Percentiles rank a stretch among this genome's conserved stretches.
phyloP scores from a whole-genome alignment of 495 filamentous ascomycete species.

The Daldinia caldariorum region DNA sequence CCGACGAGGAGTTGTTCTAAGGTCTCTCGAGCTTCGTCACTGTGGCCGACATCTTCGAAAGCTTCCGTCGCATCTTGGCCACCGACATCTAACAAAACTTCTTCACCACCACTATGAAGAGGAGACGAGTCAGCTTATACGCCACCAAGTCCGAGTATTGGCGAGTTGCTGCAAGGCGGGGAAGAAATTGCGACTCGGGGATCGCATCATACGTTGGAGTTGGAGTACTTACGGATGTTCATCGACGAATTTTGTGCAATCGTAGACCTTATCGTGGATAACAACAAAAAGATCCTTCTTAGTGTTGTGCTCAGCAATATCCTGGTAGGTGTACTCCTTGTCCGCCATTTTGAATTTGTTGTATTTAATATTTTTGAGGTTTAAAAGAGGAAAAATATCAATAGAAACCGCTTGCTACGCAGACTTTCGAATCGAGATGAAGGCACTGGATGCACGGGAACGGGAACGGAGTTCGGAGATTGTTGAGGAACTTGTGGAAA shows the following conservation, averaged over 20 bases:
- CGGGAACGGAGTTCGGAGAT: slow-evolving; percentile 26
- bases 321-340: slow-evolving; percentile 82
- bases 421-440: slow-evolving; percentile 12
- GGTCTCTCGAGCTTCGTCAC: slow-evolving; percentile 97
- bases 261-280: slow-evolving; percentile 97
- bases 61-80: slow-evolving; percentile 98
- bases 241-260: slow-evolving; percentile 86
- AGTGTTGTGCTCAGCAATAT: slow-evolving; percentile 85
- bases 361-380: slow-evolving; percentile 3
- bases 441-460: slow-evolving; percentile 12
- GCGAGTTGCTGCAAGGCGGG: background rate
- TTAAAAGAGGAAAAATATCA: slow-evolving; percentile 22
- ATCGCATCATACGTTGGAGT: slow-evolving; percentile 4
- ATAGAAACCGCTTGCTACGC: slow-evolving; percentile 23
- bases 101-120: slow-evolving; percentile 85
- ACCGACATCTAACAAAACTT: slow-evolving; percentile 94
- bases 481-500: slow-evolving; percentile 16
- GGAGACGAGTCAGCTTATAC: slow-evolving; percentile 30
- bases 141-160: background rate
- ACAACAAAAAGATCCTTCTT: slow-evolving; percentile 97
- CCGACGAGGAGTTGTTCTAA: slow-evolving; percentile 83
- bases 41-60: slow-evolving; percentile 99
- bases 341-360: slow-evolving; percentile 67
- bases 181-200: slow-evolving; percentile 6
- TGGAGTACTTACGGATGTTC: slow-evolving; percentile 92